Base-by-base conservation (phyloP, 2,329 filamentous ascomycete genomes). In the Triangularia verruculosa region DNA sequence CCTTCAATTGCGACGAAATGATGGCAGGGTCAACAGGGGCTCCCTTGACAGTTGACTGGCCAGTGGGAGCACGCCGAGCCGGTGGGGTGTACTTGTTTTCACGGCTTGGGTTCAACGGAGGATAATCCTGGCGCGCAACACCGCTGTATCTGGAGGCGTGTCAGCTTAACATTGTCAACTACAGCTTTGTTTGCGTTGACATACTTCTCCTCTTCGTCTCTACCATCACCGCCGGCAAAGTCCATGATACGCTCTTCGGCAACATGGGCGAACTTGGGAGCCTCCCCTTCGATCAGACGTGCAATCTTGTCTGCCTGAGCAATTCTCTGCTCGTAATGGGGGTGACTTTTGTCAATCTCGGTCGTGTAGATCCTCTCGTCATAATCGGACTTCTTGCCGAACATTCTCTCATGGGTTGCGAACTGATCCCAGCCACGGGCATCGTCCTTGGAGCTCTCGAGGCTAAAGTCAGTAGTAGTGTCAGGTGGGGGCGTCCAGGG, bases 361-460 rank as follows among this genome's bases (percentile, higher is more conserved):
- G 95, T 99, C 1, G 95, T 99, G 78, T 99, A 99, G 52, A 95
- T 87, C 70, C 91, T 93, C 77, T 98, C 95, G 72, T 98, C 88
- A 74, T 98, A 99, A 71, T 93, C 92, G 59, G 90, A 95, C 76
- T 87, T 92, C 43, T 96, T 79, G 34, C 95, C 95, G 73, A 97
- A 98, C 28, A 92, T 86, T 62, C 87, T 84, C 77, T 96, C 91
- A 72, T 98, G 98, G 67, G 86, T 89, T 63, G 91, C 90, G 73
- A 99, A 99, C 75, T 99, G 95, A 74, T 99, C 94, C 95, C 95
- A 99, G 9, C 78, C 80, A 6, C 78, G 34, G 24, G 27, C 80
- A 15, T 77, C 72, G 59, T 74, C 76, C n/a, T 74, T 70, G 2
- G 81, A 70, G 58, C 80, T 86, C 71, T 95, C 92, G 24, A 97